These are phyloP conservation scores for Wilcoxina mikolae DNA, from an alignment of 495 filamentous ascomycete species.

Conservation along the genomic window DNA sequence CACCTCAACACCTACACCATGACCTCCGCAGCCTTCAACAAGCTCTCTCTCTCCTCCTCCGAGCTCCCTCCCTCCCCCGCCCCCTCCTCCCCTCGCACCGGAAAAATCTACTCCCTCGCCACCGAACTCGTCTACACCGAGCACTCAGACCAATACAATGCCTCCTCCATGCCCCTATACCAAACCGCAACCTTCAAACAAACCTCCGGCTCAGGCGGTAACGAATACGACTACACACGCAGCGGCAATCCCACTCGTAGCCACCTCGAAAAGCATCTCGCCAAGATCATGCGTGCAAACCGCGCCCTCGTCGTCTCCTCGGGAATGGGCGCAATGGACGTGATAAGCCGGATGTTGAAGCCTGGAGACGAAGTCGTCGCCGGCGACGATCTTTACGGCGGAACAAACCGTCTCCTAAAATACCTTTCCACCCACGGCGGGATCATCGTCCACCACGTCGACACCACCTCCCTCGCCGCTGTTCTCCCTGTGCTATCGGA, in stretches of 20 bases:
- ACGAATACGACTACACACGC: constrained; percentile 94
- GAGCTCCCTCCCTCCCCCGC: constrained; percentile 86
- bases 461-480: constrained; percentile 61
- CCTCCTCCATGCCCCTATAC: constrained; percentile 91
- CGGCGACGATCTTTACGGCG: constrained; percentile 92
- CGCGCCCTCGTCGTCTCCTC: constrained; percentile 85
- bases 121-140: constrained; percentile 96
- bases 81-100: constrained; percentile 74
- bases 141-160: constrained; percentile 84
- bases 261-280: constrained; percentile 88
- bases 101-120: constrained; percentile 75
- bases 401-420: constrained; percentile 84
- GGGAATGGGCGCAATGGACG: constrained; percentile 93
- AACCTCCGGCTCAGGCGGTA: constrained; percentile 56
- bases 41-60: constrained; percentile 75
- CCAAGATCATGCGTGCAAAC: constrained; percentile 93
- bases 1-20: not conserved
- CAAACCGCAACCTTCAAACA: constrained; percentile 98
- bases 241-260: constrained; percentile 94
- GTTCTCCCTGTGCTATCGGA: constrained; percentile 51
- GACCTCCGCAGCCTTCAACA: constrained; percentile 37
- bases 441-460: constrained; percentile 89
- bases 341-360: constrained; percentile 82
- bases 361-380: constrained; percentile 96
- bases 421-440: constrained; percentile 74